A percentile compares a stretch with the other conserved stretches of the same genome.
Evolutionary conservation across 2,329 filamentous ascomycete genomes (phyloP).

Genomic region (Plenodomus lindquistii): DNA sequence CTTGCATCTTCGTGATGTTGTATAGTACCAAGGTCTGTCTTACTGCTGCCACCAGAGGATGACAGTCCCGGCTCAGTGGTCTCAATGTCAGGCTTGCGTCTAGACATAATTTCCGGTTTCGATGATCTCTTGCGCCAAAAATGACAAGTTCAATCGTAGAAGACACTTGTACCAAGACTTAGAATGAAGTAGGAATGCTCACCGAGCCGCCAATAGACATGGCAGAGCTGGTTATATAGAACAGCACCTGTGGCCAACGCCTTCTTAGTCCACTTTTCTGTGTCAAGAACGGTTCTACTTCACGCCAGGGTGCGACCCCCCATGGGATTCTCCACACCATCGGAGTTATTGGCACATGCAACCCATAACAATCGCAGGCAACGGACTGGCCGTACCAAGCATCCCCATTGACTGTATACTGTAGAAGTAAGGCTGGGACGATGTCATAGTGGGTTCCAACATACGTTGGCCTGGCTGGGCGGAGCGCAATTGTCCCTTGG

Average conservation of each 20-base stretch:
- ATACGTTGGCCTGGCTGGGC: slow-evolving; percentile 23
- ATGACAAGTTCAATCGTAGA: not conserved
- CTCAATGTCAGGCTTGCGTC: slow-evolving; percentile 31
- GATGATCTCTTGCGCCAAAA: no score
- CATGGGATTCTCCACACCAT: slow-evolving; percentile 17
- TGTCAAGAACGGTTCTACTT: slow-evolving; percentile 7
- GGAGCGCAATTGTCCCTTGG: slow-evolving; percentile 20
- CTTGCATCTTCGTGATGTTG: slow-evolving; percentile 27
- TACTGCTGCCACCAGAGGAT: slow-evolving; percentile 26
- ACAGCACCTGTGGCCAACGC: slow-evolving; percentile 2
- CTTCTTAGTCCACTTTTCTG: slow-evolving; percentile 11
- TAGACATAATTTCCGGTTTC: slow-evolving; percentile 20
- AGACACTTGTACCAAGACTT: slow-evolving; percentile 5
- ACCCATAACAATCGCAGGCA: slow-evolving; percentile 18
- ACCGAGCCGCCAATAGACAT: slow-evolving; percentile 2
- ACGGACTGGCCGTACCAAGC: slow-evolving; percentile 18
- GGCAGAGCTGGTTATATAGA: slow-evolving; percentile 15
- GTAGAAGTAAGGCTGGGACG: slow-evolving; percentile 16
- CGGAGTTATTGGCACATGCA: slow-evolving; percentile 30
- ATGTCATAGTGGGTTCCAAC: slow-evolving; percentile 35
- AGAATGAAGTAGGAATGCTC: slow-evolving; percentile 5
- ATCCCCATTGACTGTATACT: slow-evolving; percentile 1
- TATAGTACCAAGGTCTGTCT: slow-evolving; percentile 20
- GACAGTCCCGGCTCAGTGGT: slow-evolving; percentile 27
- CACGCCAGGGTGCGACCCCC: slow-evolving; percentile 12